These are phyloP conservation scores for Xylaria sp. DNA, from an alignment of 2,329 filamentous ascomycete species.

Conservation along the genomic window DNA sequence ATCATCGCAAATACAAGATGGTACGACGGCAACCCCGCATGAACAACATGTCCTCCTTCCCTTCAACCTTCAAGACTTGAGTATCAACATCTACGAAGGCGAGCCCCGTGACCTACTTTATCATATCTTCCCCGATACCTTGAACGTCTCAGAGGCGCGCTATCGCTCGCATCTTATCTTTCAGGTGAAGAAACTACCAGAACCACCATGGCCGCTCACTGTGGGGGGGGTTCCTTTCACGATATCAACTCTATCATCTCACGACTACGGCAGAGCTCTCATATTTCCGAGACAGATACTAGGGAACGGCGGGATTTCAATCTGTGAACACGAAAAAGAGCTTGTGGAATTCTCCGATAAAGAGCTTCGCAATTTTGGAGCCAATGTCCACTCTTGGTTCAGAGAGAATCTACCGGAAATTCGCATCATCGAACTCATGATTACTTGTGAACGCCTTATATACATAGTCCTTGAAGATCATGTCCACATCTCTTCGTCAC, in stretches of 20 bases:
- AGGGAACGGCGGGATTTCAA: slow-evolving; percentile 3
- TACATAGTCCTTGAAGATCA: slow-evolving; percentile 18
- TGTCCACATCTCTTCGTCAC: neutral
- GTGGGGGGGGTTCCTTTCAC: slow-evolving; percentile 21
- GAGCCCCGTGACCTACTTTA: slow-evolving; percentile 8
- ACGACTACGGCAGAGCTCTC: neutral
- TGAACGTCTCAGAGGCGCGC: slow-evolving; percentile 12
- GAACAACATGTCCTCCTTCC: slow-evolving; percentile 11
- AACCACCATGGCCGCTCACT: slow-evolving; percentile 15
- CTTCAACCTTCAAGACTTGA: slow-evolving; percentile 13
- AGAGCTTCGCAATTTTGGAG: slow-evolving; percentile 3
- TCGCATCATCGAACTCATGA: slow-evolving; percentile 15
- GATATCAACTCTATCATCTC: neutral
- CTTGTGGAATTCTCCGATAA: slow-evolving; percentile 1
- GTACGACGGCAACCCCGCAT: slow-evolving; percentile 1
- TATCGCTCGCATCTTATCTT: slow-evolving; percentile 18
- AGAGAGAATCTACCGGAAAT: neutral
- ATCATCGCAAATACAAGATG: neutral
- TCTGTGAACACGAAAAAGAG: neutral
- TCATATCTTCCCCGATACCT: slow-evolving; percentile 15
- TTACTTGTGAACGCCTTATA: slow-evolving; percentile 19
- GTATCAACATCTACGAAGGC: neutral
- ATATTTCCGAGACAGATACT: slow-evolving; percentile 1
- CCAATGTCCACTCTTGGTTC: neutral
- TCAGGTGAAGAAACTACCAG: slow-evolving; percentile 13